phyloP scores from a whole-genome alignment of 192 early-diverging fungal genomes.

The Podila epicladia region DNA sequence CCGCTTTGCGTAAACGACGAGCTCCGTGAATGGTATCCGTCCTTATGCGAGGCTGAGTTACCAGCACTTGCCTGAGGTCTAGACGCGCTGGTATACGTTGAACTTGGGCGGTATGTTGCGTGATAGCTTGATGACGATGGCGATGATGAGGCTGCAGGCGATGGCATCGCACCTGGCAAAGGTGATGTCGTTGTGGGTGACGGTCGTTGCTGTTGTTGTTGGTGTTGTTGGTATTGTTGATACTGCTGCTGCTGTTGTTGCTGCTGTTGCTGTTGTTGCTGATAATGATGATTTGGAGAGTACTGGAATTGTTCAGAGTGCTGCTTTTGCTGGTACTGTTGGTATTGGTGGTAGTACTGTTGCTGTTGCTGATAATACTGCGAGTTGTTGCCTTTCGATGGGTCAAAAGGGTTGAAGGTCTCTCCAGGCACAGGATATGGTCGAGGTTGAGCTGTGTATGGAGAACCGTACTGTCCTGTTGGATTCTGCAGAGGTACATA shows the following conservation, averaged over 20 bases:
- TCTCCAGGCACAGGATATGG: too few relatives aligned
- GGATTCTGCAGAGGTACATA: too few relatives aligned
- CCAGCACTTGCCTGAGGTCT: not conserved
- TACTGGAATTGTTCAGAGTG: too few relatives aligned
- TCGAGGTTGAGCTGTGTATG: too few relatives aligned
- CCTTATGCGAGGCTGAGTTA: too few relatives aligned
- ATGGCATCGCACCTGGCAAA: not conserved
- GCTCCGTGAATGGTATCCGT: too few relatives aligned
- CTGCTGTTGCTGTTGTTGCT: constrained; percentile 7
- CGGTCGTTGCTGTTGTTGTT: constrained; percentile 16
- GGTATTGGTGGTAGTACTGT: not conserved
- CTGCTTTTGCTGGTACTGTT: not conserved
- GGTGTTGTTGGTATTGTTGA: not conserved
- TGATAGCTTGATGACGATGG: constrained; percentile 1
- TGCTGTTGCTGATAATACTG: not conserved
- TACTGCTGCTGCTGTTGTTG: constrained; percentile 9
- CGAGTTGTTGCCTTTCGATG: not conserved
- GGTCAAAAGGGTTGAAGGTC: not conserved
- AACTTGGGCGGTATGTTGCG: constrained; percentile 9
- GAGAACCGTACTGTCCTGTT: too few relatives aligned
- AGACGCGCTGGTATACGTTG: constrained; percentile 1
- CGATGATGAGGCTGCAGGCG: constrained; percentile 6
- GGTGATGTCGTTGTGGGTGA: constrained; percentile 13
- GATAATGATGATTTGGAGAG: too few relatives aligned
- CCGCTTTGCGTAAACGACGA: too few relatives aligned